A percentile compares a stretch with the other conserved stretches of the same genome.
phyloP scores from a whole-genome alignment of 2,329 filamentous ascomycete genomes.

The Trichoderma atroviride region DNA sequence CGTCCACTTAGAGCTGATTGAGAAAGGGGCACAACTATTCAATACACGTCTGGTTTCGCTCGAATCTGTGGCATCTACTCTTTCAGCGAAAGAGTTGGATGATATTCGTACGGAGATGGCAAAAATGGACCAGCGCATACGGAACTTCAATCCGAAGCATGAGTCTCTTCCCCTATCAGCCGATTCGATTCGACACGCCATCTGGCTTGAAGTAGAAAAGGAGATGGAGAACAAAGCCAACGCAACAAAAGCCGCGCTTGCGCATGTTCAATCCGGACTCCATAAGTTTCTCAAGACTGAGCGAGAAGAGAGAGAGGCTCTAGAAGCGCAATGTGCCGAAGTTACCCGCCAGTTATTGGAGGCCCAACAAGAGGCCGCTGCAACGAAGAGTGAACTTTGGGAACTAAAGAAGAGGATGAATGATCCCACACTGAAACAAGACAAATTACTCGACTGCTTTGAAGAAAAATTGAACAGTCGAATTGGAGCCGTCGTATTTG shows the following conservation, averaged over 20 bases:
- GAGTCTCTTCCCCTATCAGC: not conserved
- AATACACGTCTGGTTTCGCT: not conserved
- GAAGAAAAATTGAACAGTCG: not conserved
- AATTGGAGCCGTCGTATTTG: not conserved
- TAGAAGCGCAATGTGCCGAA: conserved; percentile 26
- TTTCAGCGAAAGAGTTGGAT: not conserved
- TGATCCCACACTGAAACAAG: conserved; percentile 25
- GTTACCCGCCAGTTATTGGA: conserved; percentile 13
- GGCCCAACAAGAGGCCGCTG: conserved; percentile 14
- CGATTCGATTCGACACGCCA: not conserved
- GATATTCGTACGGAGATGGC: not conserved
- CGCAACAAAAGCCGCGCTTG: not conserved
- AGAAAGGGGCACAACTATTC: not conserved
- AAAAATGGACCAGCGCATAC: not conserved
- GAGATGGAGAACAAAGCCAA: not conserved
- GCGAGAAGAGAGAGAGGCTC: conserved; percentile 22
- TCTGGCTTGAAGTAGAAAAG: conserved; percentile 3
- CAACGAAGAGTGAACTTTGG: not conserved
- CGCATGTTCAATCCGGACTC: conserved; percentile 7
- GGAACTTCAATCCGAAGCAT: not conserved
- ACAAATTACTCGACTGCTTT: conserved; percentile 41
- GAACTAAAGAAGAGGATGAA: conserved; percentile 30
- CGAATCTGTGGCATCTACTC: not conserved
- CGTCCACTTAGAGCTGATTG: not conserved
- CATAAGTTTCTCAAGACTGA: conserved; percentile 32